A percentile compares a stretch with the other conserved stretches of the same genome.
phyloP scores from a whole-genome alignment of 129 eudicot genomes.

The Flaveria bidentis region DNA sequence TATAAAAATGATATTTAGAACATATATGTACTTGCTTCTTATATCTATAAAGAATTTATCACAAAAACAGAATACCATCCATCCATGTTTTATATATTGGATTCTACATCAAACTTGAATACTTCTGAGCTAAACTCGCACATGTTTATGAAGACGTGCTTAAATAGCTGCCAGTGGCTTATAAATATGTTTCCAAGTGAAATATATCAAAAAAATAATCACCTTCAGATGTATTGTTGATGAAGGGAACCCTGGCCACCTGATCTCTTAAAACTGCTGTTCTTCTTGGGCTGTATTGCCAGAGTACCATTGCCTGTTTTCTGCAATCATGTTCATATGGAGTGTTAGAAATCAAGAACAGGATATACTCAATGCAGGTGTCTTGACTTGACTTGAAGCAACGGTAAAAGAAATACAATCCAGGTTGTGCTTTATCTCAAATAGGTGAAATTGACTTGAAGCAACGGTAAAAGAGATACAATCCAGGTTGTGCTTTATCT shows the following conservation, averaged over 20 bases:
- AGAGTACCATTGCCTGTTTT: constrained; percentile 55
- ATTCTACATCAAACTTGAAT: constrained; percentile 17
- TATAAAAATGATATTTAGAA: neutral
- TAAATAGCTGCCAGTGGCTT: neutral
- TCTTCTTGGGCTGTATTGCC: constrained; percentile 43
- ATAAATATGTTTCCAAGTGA: neutral
- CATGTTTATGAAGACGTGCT: neutral
- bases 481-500: too few species aligned
- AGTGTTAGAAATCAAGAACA: neutral
- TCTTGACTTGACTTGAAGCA: constrained; percentile 11
- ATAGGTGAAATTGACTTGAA: constrained; percentile 1
- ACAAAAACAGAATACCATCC: neutral
- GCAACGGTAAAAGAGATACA: neutral
- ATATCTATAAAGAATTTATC: neutral
- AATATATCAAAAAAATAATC: neutral
- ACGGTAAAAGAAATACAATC: too few species aligned
- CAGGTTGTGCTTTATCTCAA: too few species aligned
- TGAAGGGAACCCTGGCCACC: constrained; percentile 38
- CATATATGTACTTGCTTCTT: neutral
- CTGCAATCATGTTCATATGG: constrained; percentile 43
- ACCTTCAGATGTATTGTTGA: constrained; percentile 31
- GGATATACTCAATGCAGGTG: neutral
- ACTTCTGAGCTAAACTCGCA: neutral
- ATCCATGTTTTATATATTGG: neutral
- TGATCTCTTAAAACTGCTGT: constrained; percentile 30